These are phyloP conservation scores for Chytriomyces sp. DNA, from an alignment of 192 early-diverging fungal species.

Conservation along the genomic window DNA sequence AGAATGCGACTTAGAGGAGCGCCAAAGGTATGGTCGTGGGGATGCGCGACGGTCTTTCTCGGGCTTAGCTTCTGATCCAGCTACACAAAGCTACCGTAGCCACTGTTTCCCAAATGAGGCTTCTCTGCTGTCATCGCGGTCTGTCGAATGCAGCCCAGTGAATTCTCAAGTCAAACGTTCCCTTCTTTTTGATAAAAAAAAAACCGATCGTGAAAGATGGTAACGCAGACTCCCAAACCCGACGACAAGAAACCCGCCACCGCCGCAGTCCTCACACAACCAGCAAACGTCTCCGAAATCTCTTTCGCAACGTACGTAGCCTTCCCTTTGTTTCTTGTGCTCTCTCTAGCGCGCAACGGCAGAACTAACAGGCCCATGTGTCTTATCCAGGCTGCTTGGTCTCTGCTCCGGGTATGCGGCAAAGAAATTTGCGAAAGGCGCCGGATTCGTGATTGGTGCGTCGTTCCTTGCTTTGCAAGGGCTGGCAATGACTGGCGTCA, in stretches of 20 bases:
- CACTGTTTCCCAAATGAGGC: no score
- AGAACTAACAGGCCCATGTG: neutral
- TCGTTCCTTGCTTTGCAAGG: conserved; percentile 48
- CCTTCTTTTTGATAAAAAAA: neutral
- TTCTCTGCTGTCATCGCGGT: no score
- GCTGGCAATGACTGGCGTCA: conserved; percentile 40
- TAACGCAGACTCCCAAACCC: neutral
- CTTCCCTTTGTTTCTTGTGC: no score
- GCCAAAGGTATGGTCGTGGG: no score
- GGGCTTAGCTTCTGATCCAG: no score
- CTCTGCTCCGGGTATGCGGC: conserved; percentile 47
- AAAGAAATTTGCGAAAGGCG: conserved; percentile 51
- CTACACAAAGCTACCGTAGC: no score
- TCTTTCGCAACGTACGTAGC: neutral
- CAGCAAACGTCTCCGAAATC: neutral
- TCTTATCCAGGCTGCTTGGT: conserved; percentile 29
- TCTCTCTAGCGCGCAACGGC: no score
- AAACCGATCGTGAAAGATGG: neutral
- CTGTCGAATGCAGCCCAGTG: no score
- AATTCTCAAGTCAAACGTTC: no score
- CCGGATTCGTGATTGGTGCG: conserved; percentile 42
- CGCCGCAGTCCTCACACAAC: neutral
- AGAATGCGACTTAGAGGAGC: no score
- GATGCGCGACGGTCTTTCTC: no score
- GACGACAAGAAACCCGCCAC: neutral